Base-by-base conservation (phyloP, 305 asterid species). In the Fraxinus latifolia region DNA sequence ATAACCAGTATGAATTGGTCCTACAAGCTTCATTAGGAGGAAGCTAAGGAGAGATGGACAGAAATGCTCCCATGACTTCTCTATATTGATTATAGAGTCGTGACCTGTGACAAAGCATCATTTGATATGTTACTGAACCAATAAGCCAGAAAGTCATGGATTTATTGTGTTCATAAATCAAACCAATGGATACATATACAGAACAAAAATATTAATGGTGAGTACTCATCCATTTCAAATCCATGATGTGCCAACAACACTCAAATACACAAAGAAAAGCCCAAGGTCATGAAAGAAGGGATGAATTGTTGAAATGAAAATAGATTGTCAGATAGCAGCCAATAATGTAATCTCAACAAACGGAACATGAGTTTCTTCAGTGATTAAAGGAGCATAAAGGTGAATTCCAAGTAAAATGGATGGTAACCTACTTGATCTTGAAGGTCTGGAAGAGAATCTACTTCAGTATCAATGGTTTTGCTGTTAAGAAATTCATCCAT, bases 371-470 rank as follows among this genome's bases (percentile, higher is more conserved):
- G 67, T 37, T 81, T 77, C 80, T 14, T 39, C 76, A 73, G 62
- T 42, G 39, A 65, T 32, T 71, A 3, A 58, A 60, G 58, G 44
- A 76, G 75, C 14, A 33, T 71, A 68, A 76, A 25, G n/a, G 25
- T 6, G 58, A 75, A 65, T 74, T 73, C 74, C 62, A 27, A 34
- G 60, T 68, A 73, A 82, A 82, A 86, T 17, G 77, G 83, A 80
- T 27, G 27, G 81, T 11, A 83, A 74, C 74, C 23, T 79, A 93
- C 99, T 97, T 95, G 98, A 83, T 91, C 99, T 83, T 93, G 92
- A 89, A 92, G 91, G 82, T 92, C 97, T 60, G 99, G 94, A 88
- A 90, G 89, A 80, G 96, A 91, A 87, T 90, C 94, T 79, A 84
- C 85, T 90, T 92, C 95, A 75, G 98, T 78, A 86, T 89, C 95